phyloP scores from a whole-genome alignment of 768 basidiomycete genomes.

The Ephemerocybe angulata region DNA sequence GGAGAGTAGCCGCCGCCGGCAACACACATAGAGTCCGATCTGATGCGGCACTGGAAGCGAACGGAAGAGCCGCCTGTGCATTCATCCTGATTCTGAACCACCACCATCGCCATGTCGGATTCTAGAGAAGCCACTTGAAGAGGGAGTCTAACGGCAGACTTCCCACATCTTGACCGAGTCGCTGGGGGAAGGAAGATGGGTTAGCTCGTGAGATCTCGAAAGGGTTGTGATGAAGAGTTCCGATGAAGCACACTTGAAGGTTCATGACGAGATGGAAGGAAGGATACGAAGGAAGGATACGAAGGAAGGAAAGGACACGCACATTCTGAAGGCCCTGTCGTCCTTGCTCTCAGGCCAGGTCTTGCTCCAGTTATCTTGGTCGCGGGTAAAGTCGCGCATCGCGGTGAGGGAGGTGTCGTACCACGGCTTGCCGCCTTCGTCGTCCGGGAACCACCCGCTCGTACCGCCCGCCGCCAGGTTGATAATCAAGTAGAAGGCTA shows the following conservation, averaged over 20 bases:
- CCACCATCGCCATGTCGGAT: no score
- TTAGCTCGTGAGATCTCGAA: constrained; percentile 16
- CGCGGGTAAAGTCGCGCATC: constrained; percentile 65
- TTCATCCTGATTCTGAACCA: no score
- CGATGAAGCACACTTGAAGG: no score
- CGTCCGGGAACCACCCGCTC: constrained; percentile 87
- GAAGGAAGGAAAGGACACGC: no score
- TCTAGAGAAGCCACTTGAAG: no score
- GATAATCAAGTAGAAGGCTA: constrained; percentile 76
- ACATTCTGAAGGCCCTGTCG: constrained; percentile 71
- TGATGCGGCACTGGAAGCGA: no score
- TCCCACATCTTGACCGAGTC: constrained; percentile 53
- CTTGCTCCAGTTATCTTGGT: constrained; percentile 57
- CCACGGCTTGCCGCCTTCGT: constrained; percentile 59
- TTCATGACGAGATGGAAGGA: no score
- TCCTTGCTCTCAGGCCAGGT: constrained; percentile 65
- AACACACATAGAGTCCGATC: no score
- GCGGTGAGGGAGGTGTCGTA: constrained; percentile 61
- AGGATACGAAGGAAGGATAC: no score
- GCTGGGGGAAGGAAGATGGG: constrained; percentile 17
- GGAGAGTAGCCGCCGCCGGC: no score
- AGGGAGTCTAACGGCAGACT: no score
- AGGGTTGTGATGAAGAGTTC: constrained; percentile 1
- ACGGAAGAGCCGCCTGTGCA: no score
- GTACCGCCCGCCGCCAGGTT: constrained; percentile 78